Evolutionary conservation across 2,329 filamentous ascomycete species (phyloP), one percentile per base, ranked within the genome.

Genomic region (Fusarium hostae): DNA sequence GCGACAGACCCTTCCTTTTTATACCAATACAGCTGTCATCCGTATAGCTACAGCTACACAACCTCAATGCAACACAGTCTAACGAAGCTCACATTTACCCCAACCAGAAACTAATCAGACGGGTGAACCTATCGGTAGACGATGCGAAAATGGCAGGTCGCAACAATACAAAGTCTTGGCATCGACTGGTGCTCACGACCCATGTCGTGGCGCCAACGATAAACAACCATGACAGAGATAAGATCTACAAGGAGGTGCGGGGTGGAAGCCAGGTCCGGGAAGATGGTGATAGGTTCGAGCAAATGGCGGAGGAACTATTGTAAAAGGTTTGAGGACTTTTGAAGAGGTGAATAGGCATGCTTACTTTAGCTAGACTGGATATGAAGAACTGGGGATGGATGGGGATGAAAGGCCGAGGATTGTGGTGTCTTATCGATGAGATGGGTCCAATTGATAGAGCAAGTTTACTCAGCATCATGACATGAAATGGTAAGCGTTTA

Each of bases 71-170:
- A 55, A 47, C 26, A n/a, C 32, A 13, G 34, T 39, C 41, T 37
- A 40, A 40, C 26, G 32, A 55, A 35, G 20, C 28, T 54, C 35
- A n/a, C 30, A 24, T 26, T 50, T 58, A 28, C 73, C 63, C 32
- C 43, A 71, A 63, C 18, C 30, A 61, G 67, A 37, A 74, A 63
- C 44, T 68, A 59, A 28, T 57, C 28, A 58, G 24, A 20, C 22
- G 22, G 35, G 52, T 34, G 22, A 34, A 45, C 51, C 65, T 68
- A 70, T 75, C 61, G 67, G 65, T 35, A 74, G 37, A 60, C 20
- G 37, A 28, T 43, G 64, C 69, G 34, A 62, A 73, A 66, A 70
- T 70, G 75, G 71, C 71, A 77, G 75, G 71, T 77, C 71, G 54
- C 51, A 73, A 64, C 44, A 50, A 6, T 45, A 9, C 37, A 37